Evolutionary conservation across 768 basidiomycete genomes (phyloP).

Genomic region (Pluteus cervinus): DNA sequence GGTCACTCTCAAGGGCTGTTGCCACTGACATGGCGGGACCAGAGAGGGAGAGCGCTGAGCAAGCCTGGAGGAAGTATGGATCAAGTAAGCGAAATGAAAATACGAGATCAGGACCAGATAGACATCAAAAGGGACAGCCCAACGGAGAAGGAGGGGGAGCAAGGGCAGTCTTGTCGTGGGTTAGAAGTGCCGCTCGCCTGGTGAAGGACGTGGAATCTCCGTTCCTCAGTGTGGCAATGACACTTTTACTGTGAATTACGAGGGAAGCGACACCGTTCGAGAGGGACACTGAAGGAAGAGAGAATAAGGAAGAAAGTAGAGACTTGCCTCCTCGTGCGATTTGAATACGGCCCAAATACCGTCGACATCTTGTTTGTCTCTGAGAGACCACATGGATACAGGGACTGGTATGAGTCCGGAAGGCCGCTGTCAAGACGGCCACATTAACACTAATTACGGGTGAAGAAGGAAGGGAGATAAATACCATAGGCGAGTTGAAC

Average conservation of each 20-base stretch:
- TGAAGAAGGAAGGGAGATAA: slow-evolving; percentile 16
- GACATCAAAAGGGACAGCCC: neutral
- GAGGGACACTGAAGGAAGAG: neutral
- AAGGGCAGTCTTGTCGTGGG: slow-evolving; percentile 4
- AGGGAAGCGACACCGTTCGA: slow-evolving; percentile 11
- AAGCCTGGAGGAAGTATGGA: slow-evolving; percentile 35
- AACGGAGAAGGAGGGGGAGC: neutral
- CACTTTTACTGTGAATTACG: slow-evolving; percentile 4
- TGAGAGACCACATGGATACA: slow-evolving; percentile 43
- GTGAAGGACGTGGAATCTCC: slow-evolving; percentile 23
- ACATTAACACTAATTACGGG: too few species aligned
- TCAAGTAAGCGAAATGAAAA: slow-evolving; percentile 4
- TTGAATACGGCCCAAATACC: slow-evolving; percentile 52
- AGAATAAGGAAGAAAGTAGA: slow-evolving; percentile 1
- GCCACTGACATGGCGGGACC: slow-evolving; percentile 39
- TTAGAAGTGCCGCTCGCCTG: slow-evolving; percentile 15
- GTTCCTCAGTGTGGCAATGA: slow-evolving; percentile 13
- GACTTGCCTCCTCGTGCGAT: slow-evolving; percentile 56
- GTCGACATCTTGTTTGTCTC: slow-evolving; percentile 24
- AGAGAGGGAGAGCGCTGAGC: slow-evolving; percentile 46
- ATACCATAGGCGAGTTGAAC: slow-evolving; percentile 32
- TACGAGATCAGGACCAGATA: slow-evolving; percentile 5
- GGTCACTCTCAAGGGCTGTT: slow-evolving; percentile 56
- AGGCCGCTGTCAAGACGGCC: too few species aligned
- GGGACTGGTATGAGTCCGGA: slow-evolving; percentile 26